Base-by-base conservation (phyloP, 805 yeast species). In the Metschnikowia gruessii region DNA sequence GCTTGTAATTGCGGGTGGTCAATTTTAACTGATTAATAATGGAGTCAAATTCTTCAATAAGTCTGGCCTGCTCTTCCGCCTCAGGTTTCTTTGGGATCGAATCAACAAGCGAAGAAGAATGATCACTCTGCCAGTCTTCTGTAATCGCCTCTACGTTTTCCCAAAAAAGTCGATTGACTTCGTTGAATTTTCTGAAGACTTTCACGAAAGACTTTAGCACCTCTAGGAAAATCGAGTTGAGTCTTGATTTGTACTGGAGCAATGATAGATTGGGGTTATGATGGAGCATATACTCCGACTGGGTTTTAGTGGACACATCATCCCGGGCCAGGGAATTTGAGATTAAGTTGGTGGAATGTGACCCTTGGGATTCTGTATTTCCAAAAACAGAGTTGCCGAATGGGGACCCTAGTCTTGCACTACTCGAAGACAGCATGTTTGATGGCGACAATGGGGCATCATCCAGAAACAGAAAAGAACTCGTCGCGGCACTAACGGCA, bases 181-280 rank as follows among this genome's bases (percentile, higher is more conserved):
- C 58, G 40, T 63, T 68, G 34, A 72, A 60, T 39, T 60, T 64
- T 44, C 59, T 61, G 52, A 68, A 70, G 0, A 60, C 43, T 15
- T 48, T 50, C 4, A 69, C 59, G 46, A 71, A 72, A 0, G 55
- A 49, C 45, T 65, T 66, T 16, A 71, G 58, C 1, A 62, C 66
- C 18, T 67, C 70, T 3, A 72, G 56, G 37, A 72, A 71, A 5
- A 70, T 61, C 17, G 55, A 32, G 47, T 72, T 70, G 37, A 72
- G 61, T 34, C 60, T 60, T 28, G 57, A 55, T 42, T 64, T 69
- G 31, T 55, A 45, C 48, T 65, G 65, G 3, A 70, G 52, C 15
- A 72, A 51, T 3, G 74, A 62, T 11, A 65, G 55, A 22, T 55
- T 24, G 0, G 73, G 70, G 35, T 41, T 50, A 30, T 59, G 58